phyloP scores from a whole-genome alignment of 73 alveolate species.

The Paramecium octaurelia region DNA sequence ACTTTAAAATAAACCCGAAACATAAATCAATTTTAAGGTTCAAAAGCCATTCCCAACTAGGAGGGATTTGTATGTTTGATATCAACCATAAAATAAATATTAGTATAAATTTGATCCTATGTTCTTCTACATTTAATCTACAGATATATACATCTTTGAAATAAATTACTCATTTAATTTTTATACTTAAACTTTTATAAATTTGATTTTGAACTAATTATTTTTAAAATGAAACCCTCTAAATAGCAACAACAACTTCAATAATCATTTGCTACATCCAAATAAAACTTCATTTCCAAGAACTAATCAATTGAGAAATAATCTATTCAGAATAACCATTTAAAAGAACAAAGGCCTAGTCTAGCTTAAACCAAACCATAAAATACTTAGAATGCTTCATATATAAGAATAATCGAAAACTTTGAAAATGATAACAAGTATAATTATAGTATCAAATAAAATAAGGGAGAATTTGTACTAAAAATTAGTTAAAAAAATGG shows the following conservation, averaged over 20 bases:
- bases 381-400: background rate
- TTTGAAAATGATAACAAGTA: background rate
- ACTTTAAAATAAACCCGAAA: constrained; percentile 70
- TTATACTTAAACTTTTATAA: background rate
- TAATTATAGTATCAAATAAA: background rate
- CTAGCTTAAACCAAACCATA: background rate
- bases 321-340: background rate
- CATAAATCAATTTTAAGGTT: constrained; percentile 59
- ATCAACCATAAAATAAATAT: background rate
- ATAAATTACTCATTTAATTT: background rate
- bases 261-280: background rate
- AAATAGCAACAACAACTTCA: background rate
- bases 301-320: background rate
- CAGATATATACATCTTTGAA: background rate
- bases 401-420: background rate
- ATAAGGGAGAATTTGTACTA: background rate
- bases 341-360: background rate
- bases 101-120: background rate
- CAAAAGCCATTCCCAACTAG: constrained; percentile 61
- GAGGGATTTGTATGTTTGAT: constrained; percentile 56
- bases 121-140: background rate
- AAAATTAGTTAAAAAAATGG: background rate
- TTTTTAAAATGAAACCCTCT: background rate
- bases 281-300: background rate
- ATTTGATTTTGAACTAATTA: background rate